phyloP scores from a whole-genome alignment of 2,329 filamentous ascomycete species.

The Ophiostoma sp. region DNA sequence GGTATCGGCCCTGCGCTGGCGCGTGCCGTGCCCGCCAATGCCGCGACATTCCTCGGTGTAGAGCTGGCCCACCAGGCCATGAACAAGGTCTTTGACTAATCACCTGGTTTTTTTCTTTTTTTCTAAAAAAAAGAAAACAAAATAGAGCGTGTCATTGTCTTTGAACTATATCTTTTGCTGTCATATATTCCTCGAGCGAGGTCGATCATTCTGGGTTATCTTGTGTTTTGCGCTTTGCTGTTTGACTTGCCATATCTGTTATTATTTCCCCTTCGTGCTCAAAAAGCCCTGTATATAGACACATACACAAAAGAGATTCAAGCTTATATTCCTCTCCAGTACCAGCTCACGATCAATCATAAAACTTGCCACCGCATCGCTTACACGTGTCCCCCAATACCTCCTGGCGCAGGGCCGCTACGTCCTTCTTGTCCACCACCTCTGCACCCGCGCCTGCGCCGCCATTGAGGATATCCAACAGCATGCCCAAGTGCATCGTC shows the following conservation, averaged over 20 bases:
- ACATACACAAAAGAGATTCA: not conserved
- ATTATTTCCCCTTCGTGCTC: not conserved
- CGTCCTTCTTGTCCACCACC: constrained; percentile 23
- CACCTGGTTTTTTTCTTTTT: no score
- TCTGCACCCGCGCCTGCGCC: constrained; percentile 6
- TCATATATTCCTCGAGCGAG: constrained; percentile 22
- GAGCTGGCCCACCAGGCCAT: constrained; percentile 79
- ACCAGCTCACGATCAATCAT: constrained; percentile 23
- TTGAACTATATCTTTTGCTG: not conserved
- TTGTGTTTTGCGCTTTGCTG: not conserved
- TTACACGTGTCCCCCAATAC: constrained; percentile 31
- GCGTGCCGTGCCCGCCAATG: constrained; percentile 91
- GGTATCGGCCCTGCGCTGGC: constrained; percentile 90
- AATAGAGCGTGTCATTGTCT: not conserved
- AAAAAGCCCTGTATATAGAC: constrained; percentile 4
- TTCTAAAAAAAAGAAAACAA: not conserved
- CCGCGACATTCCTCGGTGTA: constrained; percentile 85
- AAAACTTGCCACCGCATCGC: constrained; percentile 36
- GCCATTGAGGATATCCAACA: constrained; percentile 33
- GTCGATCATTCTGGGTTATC: not conserved
- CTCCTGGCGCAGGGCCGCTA: constrained; percentile 20
- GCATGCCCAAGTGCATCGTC: constrained; percentile 43
- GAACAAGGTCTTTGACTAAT: constrained; percentile 62
- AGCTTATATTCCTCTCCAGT: no score
- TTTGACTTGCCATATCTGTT: not conserved